Evolutionary conservation across 2,329 filamentous ascomycete genomes (phyloP), one percentile per base, ranked within the genome.

Genomic region (Xylaria sp.): DNA sequence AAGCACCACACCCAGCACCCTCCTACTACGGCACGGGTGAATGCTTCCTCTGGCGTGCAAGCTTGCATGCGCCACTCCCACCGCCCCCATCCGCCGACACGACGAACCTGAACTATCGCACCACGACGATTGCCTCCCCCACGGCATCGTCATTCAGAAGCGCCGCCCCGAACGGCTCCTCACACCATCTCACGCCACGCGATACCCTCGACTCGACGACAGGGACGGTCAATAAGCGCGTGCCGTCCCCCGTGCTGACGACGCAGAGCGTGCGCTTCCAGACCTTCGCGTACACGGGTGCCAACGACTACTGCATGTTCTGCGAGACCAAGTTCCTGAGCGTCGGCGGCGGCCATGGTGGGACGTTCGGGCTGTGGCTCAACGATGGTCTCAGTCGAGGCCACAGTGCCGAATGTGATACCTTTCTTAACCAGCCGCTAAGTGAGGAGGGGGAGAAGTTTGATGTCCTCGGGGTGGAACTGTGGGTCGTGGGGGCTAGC

Each of bases 21-120:
- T 92, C 94, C 71, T 99, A 97, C 83, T 99, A 93, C 79, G 96
- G 96, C 75, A 97, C 93, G 13, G 96, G 96, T 75, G 96, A 99
- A 80, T 98, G 95, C 81, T 99, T 97, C 80, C 87, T 97, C 71
- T 97, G 93, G 93, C 89, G 92, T 56, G 91, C 92, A 0, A 89
- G 89, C 52, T 81, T 91, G 4, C 83, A 94, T 39, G 84, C 89
- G 1, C 81, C 88, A 0, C 83, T 93, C 0, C 92, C 92, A 1
- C 91, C 90, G 0, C 92, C 91, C 0, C 92, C 92, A 0, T 87
- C 86, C 4, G 81, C 82, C 71, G 83, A 87, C 74, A 86, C 84
- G 1, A 83, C 81, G 2, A 76, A 85, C 73, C 75, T 86, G 41
- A 75, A 76, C 72, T 77, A 69, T 62, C 83, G 85, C 60, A 83